Evolutionary conservation across 805 yeast genomes (phyloP).

Genomic region (Hagleromyces aurorensis): DNA sequence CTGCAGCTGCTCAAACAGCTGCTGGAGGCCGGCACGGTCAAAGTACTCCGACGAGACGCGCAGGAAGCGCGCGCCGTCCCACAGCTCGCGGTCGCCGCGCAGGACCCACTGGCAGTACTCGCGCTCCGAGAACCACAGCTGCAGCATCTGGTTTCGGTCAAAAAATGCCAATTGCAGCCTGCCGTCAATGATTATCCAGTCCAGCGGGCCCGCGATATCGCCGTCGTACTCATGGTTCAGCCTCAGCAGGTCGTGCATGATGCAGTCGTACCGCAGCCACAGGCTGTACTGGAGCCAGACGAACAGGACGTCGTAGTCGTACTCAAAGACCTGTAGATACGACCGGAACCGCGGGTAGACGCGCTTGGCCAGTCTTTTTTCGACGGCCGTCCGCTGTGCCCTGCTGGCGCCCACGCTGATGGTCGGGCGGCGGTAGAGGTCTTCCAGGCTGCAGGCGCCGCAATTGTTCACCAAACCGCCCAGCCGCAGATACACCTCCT

Average conservation of each 20-base stretch:
- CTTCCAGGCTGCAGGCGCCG: constrained; percentile 6
- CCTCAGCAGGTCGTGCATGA: constrained; percentile 25
- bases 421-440: constrained; percentile 4
- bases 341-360: constrained; percentile 13
- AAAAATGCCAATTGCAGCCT: constrained; percentile 18
- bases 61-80: constrained; percentile 8
- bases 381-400: constrained; percentile 2
- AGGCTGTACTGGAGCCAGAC: constrained; percentile 21
- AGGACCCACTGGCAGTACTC: constrained; percentile 21
- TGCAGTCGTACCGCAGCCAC: constrained; percentile 26
- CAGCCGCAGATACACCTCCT: constrained; percentile 20
- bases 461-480: constrained; percentile 11
- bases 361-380: constrained; percentile 5
- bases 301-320: constrained; percentile 15
- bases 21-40: constrained; percentile 3
- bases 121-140: constrained; percentile 22
- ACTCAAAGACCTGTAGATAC: constrained; percentile 21
- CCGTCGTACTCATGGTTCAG: constrained; percentile 22
- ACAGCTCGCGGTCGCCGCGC: constrained; percentile 6
- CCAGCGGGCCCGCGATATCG: constrained; percentile 14
- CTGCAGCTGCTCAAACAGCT: constrained; percentile 6
- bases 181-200: constrained; percentile 19
- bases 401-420: constrained; percentile 3
- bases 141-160: constrained; percentile 19
- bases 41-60: constrained; percentile 15